Conservation (phyloP, 163 green algal genomes). For the Trebouxiophyceae sp. region DNA sequence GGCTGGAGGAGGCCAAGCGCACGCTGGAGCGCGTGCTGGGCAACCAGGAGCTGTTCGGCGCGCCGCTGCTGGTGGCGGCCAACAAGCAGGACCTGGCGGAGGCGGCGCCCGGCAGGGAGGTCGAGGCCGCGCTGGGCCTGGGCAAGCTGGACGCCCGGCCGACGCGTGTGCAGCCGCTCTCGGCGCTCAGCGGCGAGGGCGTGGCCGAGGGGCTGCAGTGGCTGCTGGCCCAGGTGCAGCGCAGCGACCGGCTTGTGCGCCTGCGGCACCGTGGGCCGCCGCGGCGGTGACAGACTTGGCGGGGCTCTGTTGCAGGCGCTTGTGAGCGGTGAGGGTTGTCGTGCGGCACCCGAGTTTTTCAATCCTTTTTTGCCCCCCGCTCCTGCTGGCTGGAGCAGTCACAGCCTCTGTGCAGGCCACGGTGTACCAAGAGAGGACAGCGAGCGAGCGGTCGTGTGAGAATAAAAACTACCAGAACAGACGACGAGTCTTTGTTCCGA, state of each 20-base stretch:
- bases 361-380: too few relatives aligned
- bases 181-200: conserved; percentile 58
- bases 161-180: conserved; percentile 50
- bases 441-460: too few relatives aligned
- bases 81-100: conserved; percentile 72
- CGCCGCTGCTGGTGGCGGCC: conserved; percentile 66
- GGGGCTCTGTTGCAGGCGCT: too few relatives aligned
- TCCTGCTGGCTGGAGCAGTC: too few relatives aligned
- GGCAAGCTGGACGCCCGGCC: conserved; percentile 22
- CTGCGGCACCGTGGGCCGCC: conserved; percentile 18
- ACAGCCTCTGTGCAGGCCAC: too few relatives aligned
- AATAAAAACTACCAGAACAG: too few relatives aligned
- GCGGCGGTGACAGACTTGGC: too few relatives aligned
- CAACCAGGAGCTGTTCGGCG: conserved; percentile 62
- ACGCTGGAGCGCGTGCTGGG: conserved; percentile 70
- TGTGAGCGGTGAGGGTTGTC: too few relatives aligned
- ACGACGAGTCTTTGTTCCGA: too few relatives aligned
- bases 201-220: conserved; percentile 66
- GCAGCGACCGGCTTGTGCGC: conserved; percentile 21
- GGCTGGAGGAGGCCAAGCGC: conserved; percentile 76
- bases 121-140: conserved; percentile 47
- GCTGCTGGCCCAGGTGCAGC: conserved; percentile 62
- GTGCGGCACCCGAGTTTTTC: too few relatives aligned
- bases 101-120: conserved; percentile 24
- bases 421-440: too few relatives aligned